A percentile compares a stretch with the other conserved stretches of the same genome.
phyloP scores from a whole-genome alignment of 495 filamentous ascomycete genomes.

The Penicillium tannophilum region DNA sequence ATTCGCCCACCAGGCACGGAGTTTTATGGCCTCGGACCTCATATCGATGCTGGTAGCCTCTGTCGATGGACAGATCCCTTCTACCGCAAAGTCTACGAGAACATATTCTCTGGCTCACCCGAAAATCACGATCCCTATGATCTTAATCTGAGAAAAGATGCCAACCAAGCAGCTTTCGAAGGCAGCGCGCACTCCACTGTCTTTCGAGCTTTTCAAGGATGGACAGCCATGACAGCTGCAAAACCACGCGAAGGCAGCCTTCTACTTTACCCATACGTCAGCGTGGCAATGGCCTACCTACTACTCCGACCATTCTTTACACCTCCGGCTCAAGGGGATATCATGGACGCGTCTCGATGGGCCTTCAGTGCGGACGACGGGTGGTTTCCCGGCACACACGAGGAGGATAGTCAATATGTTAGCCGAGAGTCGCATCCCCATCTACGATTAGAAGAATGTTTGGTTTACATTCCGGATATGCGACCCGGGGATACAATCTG shows the following conservation, averaged over 20 bases:
- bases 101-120: slow-evolving; percentile 2
- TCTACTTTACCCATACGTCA: not conserved
- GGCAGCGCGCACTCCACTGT: slow-evolving; percentile 6
- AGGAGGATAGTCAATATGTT: not conserved
- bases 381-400: slow-evolving; percentile 1
- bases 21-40: slow-evolving; percentile 3
- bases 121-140: slow-evolving; percentile 2
- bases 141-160: not conserved
- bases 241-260: slow-evolving; percentile 5
- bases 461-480: slow-evolving; percentile 1
- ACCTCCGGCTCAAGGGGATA: not conserved
- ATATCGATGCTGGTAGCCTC: slow-evolving; percentile 5
- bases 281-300: not conserved
- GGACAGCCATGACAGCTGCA: not conserved
- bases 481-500: slow-evolving; percentile 2
- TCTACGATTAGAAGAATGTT: not conserved
- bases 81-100: slow-evolving; percentile 4
- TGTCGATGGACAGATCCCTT: slow-evolving; percentile 2
- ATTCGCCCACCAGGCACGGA: slow-evolving; percentile 1
- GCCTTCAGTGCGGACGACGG: not conserved
- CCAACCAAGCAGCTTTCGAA: slow-evolving; percentile 2
- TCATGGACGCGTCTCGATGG: slow-evolving; percentile 2
- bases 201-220: slow-evolving; percentile 1
- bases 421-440: slow-evolving; percentile 1
- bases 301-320: slow-evolving; percentile 5